Evolutionary conservation across 2,329 filamentous ascomycete species (phyloP).

Genomic region (Penicillium sp.): DNA sequence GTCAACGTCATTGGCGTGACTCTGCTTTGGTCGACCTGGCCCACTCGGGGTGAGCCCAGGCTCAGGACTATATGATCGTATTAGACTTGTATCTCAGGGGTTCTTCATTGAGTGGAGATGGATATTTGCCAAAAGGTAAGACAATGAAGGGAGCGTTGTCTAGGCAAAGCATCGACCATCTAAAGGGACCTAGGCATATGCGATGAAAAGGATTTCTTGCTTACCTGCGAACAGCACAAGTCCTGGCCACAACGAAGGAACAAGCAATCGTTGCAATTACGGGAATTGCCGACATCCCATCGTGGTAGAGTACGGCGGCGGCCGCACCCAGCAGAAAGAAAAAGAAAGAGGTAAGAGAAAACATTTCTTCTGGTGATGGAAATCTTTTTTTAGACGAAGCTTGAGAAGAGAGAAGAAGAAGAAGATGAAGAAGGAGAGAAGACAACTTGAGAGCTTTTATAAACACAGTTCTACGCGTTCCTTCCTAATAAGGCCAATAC

Average conservation of each 20-base stretch:
- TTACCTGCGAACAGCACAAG: background rate
- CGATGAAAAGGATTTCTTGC: no score
- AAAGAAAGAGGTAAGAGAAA: background rate
- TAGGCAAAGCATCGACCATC: no score
- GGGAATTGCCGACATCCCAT: background rate
- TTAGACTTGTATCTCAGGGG: background rate
- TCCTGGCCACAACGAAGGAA: background rate
- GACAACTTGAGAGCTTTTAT: background rate
- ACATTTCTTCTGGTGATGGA: background rate
- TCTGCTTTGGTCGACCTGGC: no score
- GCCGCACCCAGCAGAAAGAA: background rate
- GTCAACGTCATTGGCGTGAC: background rate
- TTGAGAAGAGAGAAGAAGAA: background rate
- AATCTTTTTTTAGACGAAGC: background rate
- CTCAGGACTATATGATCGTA: background rate
- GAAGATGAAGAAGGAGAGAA: background rate
- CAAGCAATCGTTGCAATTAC: background rate
- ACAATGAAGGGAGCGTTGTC: no score
- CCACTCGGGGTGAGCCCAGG: no score
- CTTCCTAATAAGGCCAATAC: background rate
- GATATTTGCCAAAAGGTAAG: no score
- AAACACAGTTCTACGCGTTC: background rate
- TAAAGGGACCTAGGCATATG: no score
- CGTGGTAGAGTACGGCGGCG: no score
- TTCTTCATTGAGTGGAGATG: no score